A percentile compares a stretch with the other conserved stretches of the same genome.
These are phyloP conservation scores for Aspergillus sp. DNA, from an alignment of 2,329 filamentous ascomycete genomes.

Conservation along the genomic window DNA sequence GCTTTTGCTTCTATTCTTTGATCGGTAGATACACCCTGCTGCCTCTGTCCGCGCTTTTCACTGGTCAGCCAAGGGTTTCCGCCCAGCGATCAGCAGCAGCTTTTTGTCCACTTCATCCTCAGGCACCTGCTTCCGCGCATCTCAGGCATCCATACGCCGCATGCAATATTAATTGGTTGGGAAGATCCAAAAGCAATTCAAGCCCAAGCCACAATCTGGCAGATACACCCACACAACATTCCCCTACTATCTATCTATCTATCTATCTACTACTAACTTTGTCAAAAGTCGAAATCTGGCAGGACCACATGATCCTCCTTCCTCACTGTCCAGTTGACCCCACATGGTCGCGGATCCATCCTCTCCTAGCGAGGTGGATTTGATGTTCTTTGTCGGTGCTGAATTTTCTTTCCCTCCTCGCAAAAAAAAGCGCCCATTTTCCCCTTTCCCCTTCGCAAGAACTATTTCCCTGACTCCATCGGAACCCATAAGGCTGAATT, in stretches of 20 bases:
- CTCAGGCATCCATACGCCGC: neutral
- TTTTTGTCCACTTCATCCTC: neutral
- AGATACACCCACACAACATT: too few relatives aligned
- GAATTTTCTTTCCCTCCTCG: neutral
- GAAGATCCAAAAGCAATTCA: neutral
- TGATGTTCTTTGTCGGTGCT: neutral
- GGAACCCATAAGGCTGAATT: constrained; percentile 2
- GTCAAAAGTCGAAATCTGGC: neutral
- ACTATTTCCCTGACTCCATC: neutral
- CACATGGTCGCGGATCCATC: neutral
- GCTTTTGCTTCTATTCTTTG: neutral
- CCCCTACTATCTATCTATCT: too few relatives aligned
- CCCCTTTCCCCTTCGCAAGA: neutral
- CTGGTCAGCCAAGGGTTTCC: neutral
- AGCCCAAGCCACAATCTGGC: neutral
- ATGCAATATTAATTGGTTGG: neutral
- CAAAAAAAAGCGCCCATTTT: too few relatives aligned
- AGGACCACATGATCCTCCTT: constrained; percentile 8
- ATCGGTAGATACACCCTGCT: neutral
- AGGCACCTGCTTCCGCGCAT: neutral
- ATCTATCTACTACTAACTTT: too few relatives aligned
- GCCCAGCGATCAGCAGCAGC: neutral
- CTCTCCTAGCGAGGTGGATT: neutral
- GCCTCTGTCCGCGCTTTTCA: neutral
- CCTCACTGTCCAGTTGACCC: neutral